phyloP scores from a whole-genome alignment of 1,139 yeast species.

The Candida glucosophila region DNA sequence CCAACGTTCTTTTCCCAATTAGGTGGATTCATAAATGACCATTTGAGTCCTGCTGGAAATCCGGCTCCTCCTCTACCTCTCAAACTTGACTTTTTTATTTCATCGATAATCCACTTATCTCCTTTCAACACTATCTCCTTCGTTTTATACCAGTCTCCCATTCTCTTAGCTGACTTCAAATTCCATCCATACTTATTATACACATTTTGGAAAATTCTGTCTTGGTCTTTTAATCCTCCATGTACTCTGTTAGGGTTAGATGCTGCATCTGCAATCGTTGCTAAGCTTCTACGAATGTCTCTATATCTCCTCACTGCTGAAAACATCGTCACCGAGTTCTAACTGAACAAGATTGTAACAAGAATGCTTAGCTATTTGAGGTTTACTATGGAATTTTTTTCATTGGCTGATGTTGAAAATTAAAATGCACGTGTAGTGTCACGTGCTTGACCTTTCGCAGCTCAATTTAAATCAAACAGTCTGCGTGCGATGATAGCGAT shows the following conservation, averaged over 20 bases:
- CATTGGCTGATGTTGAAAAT: too few species aligned
- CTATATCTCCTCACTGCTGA: too few species aligned
- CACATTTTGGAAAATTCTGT: constrained; percentile 78
- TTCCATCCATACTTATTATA: constrained; percentile 70
- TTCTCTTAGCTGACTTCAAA: constrained; percentile 60
- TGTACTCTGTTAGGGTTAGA: constrained; percentile 51
- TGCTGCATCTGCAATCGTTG: constrained; percentile 38
- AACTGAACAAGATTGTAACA: too few species aligned
- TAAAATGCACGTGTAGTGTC: too few species aligned
- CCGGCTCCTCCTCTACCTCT: constrained; percentile 95
- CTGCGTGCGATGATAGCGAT: too few species aligned
- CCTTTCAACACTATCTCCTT: constrained; percentile 78
- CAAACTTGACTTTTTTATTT: constrained; percentile 74
- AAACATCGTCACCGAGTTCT: too few species aligned
- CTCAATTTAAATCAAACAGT: too few species aligned
- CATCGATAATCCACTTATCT: constrained; percentile 81
- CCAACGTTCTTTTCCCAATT: constrained; percentile 87
- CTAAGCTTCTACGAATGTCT: too few species aligned
- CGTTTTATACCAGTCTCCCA: constrained; percentile 90
- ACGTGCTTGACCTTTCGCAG: too few species aligned
- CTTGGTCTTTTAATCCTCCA: constrained; percentile 75
- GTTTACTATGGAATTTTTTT: too few species aligned
- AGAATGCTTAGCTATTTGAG: too few species aligned
- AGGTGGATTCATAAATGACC: constrained; percentile 93
- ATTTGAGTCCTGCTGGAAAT: constrained; percentile 81